Evolutionary conservation across 2,329 filamentous ascomycete species (phyloP).

Genomic region (Aspergillus unguis): DNA sequence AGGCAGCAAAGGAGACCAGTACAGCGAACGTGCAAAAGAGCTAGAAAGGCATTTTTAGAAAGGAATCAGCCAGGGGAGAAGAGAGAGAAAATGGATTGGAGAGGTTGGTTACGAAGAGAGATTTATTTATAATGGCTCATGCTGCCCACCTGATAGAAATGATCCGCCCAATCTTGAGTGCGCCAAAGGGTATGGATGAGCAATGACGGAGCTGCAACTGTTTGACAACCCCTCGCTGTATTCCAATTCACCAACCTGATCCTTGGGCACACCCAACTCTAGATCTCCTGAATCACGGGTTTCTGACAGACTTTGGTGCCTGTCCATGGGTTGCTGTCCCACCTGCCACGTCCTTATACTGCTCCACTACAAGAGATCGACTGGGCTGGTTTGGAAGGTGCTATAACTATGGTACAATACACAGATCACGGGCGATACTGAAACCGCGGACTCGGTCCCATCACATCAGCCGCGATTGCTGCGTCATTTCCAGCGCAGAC

Average conservation of each 20-base stretch:
- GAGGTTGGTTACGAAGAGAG: constrained; percentile 10
- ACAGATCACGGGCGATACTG: too few relatives aligned
- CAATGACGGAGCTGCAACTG: constrained; percentile 11
- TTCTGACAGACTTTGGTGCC: constrained; percentile 3
- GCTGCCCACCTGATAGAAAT: constrained; percentile 18
- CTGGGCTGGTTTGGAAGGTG: constrained; percentile 8
- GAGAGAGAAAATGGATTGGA: constrained; percentile 3
- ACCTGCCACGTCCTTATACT: constrained; percentile 18
- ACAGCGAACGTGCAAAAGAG: neutral
- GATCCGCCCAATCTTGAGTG: constrained; percentile 19
- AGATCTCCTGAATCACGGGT: neutral
- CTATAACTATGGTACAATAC: neutral
- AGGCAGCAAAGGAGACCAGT: neutral
- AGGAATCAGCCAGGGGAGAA: neutral
- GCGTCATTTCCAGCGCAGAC: constrained; percentile 1
- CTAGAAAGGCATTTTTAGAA: neutral
- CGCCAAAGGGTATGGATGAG: constrained; percentile 17
- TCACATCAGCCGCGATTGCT: neutral
- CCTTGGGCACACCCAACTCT: constrained; percentile 12
- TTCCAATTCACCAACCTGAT: constrained; percentile 1
- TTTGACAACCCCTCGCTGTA: constrained; percentile 10
- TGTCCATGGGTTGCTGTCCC: constrained; percentile 13
- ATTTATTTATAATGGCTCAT: constrained; percentile 17
- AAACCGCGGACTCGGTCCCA: too few relatives aligned
- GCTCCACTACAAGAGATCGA: constrained; percentile 13